Base-by-base conservation (phyloP, 805 yeast species). In the Saccharomycopsis amapae region DNA sequence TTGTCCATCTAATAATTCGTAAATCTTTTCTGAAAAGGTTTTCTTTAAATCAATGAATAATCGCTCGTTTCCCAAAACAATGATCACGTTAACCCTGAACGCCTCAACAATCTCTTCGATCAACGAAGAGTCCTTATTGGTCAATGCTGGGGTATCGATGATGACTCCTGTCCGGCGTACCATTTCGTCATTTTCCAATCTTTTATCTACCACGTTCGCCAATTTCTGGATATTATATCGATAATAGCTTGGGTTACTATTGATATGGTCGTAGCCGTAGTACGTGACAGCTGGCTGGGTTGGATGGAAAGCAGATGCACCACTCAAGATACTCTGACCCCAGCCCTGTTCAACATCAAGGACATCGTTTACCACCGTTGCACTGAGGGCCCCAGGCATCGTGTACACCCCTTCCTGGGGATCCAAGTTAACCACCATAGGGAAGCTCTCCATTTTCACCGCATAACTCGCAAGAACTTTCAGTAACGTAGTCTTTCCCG, bases 281-380 rank as follows among this genome's bases (percentile, higher is more conserved):
- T 74, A 79, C 56, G 83, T 81, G 6, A 84, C 90, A n/a, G 83
- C 61, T 0, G 97, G 97, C 61, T 86, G 94, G 60, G 86, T 85
- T n/a, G 85, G 85, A 60, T 85, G 89, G 52, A 82, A 78, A 50
- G 72, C 67, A 1, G 89, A 78, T 1, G 85, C 78, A 36, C 94
- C 93, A 9, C 85, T 79, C 0, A 88, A 77, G 50, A 79, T 70
- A 20, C 84, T 77, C 40, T 86, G 85, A 51, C 95, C 96, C 68
- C 94, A 83, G 1, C 75, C 73, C 18, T 76, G 73, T 56, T 85
- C 90, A 17, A 85, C 76, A 56, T 93, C 96, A 30, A 89, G 67
- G 33, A 79, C 66, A 57, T 86, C 96, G 36, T 88, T 79, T 12
- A 89, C 71, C 0, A 95, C 85, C 0, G 94, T 81, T 0, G 96